Evolutionary conservation across 441 rosid genomes (phyloP).

Genomic region (Isatis lusitanica): DNA sequence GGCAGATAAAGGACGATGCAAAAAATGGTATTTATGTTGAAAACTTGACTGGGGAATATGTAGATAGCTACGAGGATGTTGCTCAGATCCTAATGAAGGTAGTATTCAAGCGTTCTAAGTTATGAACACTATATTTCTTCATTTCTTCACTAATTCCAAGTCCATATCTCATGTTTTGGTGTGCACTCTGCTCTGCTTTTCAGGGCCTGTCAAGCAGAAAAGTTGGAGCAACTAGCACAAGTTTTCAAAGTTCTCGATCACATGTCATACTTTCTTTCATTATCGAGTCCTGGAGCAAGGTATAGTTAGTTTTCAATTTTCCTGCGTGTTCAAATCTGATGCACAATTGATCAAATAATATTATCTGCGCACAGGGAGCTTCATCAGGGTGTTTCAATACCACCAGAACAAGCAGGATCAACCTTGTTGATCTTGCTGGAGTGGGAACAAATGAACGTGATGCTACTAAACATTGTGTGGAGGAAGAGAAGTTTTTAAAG

Average conservation of each 20-base stretch:
- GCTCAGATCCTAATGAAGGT: slow-evolving; percentile 90
- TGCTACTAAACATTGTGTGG: slow-evolving; percentile 53
- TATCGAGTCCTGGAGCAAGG: slow-evolving; percentile 37
- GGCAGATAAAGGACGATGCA: slow-evolving; percentile 76
- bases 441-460: slow-evolving; percentile 63
- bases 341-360: slow-evolving; percentile 6
- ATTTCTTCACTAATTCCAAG: background rate
- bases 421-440: slow-evolving; percentile 89
- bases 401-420: slow-evolving; percentile 84
- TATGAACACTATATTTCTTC: background rate
- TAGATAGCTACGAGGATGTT: slow-evolving; percentile 75
- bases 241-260: slow-evolving; percentile 94
- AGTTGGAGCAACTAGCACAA: slow-evolving; percentile 90
- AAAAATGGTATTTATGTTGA: slow-evolving; percentile 79
- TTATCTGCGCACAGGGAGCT: slow-evolving; percentile 51
- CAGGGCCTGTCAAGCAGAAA: slow-evolving; percentile 92
- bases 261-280: slow-evolving; percentile 54
- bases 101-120: background rate
- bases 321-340: background rate
- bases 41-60: slow-evolving; percentile 83
- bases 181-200: slow-evolving; percentile 21
- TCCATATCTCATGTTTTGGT: slow-evolving; percentile 22
- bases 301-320: background rate
- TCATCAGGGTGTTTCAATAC: slow-evolving; percentile 81
- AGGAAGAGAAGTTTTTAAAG: slow-evolving; percentile 76